phyloP scores from a whole-genome alignment of 768 basidiomycete genomes.

The Boletus rubescentipes region DNA sequence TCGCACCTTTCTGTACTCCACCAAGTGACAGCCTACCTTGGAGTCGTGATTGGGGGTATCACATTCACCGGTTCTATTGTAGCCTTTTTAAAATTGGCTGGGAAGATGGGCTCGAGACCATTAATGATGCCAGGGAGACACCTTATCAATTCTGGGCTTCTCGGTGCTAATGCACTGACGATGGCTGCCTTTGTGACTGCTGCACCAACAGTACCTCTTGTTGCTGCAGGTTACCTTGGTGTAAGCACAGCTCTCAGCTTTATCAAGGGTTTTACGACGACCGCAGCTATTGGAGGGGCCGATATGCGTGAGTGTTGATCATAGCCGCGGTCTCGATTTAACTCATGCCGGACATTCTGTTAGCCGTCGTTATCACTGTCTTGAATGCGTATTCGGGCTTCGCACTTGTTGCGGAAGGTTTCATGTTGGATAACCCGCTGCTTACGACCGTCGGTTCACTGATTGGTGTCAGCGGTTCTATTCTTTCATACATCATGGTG shows the following conservation, averaged over 20 bases:
- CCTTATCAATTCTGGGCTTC: slow-evolving; percentile 66
- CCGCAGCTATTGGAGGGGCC: slow-evolving; percentile 89
- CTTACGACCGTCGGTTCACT: slow-evolving; percentile 82
- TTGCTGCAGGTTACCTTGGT: slow-evolving; percentile 78
- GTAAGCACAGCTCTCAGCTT: slow-evolving; percentile 77
- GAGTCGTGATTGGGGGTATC: slow-evolving; percentile 83
- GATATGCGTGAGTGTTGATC: slow-evolving; percentile 75
- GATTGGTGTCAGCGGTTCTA: slow-evolving; percentile 89
- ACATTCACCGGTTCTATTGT: slow-evolving; percentile 91
- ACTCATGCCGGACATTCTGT: slow-evolving; percentile 4
- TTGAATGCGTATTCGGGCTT: slow-evolving; percentile 91
- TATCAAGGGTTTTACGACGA: slow-evolving; percentile 83
- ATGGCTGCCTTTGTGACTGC: slow-evolving; percentile 77
- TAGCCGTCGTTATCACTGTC: slow-evolving; percentile 89
- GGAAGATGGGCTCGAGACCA: slow-evolving; percentile 74
- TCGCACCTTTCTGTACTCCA: slow-evolving; percentile 72
- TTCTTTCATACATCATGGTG: slow-evolving; percentile 92
- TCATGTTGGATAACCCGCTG: slow-evolving; percentile 87
- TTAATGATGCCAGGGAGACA: slow-evolving; percentile 75
- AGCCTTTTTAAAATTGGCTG: slow-evolving; percentile 86
- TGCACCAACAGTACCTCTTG: slow-evolving; percentile 64
- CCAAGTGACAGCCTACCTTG: slow-evolving; percentile 81
- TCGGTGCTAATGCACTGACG: slow-evolving; percentile 67
- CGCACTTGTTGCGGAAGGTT: slow-evolving; percentile 88
- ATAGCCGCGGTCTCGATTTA: background rate